phyloP scores from a whole-genome alignment of 495 filamentous ascomycete species.

The Cenococcum geophilum region DNA sequence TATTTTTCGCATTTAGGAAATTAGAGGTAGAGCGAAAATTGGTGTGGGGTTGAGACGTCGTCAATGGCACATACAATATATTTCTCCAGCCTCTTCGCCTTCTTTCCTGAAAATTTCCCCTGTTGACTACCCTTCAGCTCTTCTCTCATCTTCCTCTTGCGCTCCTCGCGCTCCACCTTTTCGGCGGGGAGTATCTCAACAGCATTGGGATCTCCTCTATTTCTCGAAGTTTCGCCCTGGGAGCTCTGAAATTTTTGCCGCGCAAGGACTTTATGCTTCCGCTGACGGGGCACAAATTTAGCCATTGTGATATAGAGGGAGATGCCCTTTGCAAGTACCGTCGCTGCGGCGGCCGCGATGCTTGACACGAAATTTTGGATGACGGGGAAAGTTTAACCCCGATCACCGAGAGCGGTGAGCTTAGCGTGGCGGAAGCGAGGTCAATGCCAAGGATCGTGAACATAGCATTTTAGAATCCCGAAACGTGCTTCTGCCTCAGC shows the following conservation, averaged over 20 bases:
- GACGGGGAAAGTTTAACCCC: conserved; percentile 10
- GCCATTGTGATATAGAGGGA: conserved; percentile 48
- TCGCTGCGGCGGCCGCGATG: neutral
- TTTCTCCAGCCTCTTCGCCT: conserved; percentile 89
- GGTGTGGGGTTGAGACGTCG: neutral
- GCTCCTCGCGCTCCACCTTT: conserved; percentile 61
- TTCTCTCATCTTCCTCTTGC: conserved; percentile 62
- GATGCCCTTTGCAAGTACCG: neutral
- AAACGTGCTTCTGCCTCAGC: neutral
- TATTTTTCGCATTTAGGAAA: neutral
- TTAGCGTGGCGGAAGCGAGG: conserved; percentile 8
- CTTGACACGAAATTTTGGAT: conserved; percentile 24
- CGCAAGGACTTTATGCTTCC: conserved; percentile 67
- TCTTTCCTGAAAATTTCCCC: conserved; percentile 78
- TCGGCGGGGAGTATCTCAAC: conserved; percentile 61
- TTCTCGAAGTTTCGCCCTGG: conserved; percentile 1
- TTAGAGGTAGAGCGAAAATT: neutral
- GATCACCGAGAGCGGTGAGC: conserved; percentile 12
- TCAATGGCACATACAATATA: conserved; percentile 62
- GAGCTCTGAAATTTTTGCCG: conserved; percentile 47
- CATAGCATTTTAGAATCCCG: neutral
- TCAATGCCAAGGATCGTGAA: neutral
- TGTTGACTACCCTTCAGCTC: conserved; percentile 50
- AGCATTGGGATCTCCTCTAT: conserved; percentile 57
- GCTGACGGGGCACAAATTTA: conserved; percentile 70